These are phyloP conservation scores for Pleurozium schreberi DNA, from an alignment of 225 moss, liverwort and hornwort species.

Conservation along the genomic window DNA sequence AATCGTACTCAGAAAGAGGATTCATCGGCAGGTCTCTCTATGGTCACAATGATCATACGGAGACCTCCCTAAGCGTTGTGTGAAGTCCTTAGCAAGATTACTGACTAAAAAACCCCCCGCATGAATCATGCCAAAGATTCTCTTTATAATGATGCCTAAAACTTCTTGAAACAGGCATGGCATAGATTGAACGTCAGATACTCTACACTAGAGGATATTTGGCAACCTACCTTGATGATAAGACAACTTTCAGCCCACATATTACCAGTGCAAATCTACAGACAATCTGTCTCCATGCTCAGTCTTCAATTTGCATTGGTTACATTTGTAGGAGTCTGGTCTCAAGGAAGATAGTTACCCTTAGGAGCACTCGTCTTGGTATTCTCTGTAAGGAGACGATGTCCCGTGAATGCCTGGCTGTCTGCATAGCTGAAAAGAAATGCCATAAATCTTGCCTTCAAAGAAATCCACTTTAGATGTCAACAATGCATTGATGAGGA, in stretches of 20 bases:
- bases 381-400: constrained; percentile 54
- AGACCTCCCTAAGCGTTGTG: neutral
- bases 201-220: neutral
- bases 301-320: neutral
- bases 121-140: neutral
- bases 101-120: neutral
- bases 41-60: neutral
- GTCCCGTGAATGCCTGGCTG: constrained; percentile 63
- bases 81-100: neutral
- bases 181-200: neutral
- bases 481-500: neutral
- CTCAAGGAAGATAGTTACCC: constrained; percentile 17
- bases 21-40: neutral
- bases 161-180: neutral
- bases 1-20: neutral
- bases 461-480: neutral
- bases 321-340: neutral
- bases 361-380: constrained; percentile 32
- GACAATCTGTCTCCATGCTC: neutral
- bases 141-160: neutral
- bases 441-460: neutral
- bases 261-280: neutral
- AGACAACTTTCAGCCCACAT: neutral
- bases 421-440: constrained; percentile 26
- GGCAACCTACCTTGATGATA: neutral